phyloP scores from a whole-genome alignment of 148 eudicot species.

The Rhododendron ferrugineum region DNA sequence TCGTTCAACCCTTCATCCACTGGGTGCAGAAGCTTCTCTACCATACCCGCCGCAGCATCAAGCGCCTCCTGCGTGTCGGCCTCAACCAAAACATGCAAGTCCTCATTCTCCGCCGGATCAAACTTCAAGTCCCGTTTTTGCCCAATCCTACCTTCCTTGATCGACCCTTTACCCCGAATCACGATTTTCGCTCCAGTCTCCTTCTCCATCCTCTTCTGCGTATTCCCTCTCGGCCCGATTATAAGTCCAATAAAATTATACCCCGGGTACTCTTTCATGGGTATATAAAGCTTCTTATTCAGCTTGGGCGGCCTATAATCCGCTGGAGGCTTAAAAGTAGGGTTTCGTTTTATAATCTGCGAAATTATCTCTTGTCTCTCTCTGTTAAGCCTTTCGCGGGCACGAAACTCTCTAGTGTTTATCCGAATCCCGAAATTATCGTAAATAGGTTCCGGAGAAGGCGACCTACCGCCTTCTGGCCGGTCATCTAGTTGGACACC shows the following conservation, averaged over 20 bases:
- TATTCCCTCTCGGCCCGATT: constrained; percentile 92
- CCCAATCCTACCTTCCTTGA: constrained; percentile 67
- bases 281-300: constrained; percentile 80
- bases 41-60: constrained; percentile 91
- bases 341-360: constrained; percentile 70
- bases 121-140: constrained; percentile 75
- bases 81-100: constrained; percentile 89
- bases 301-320: constrained; percentile 83
- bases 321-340: constrained; percentile 80
- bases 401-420: constrained; percentile 82
- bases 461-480: constrained; percentile 82
- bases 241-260: constrained; percentile 86
- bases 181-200: constrained; percentile 93
- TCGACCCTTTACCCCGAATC: constrained; percentile 82
- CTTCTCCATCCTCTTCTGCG: constrained; percentile 84
- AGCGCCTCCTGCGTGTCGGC: constrained; percentile 80
- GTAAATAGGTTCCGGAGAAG: constrained; percentile 84
- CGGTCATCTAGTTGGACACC: constrained; percentile 71
- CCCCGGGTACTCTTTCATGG: constrained; percentile 82
- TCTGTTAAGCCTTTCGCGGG: constrained; percentile 59
- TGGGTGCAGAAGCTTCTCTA: constrained; percentile 81
- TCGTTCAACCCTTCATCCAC: constrained; percentile 82
- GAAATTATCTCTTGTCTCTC: constrained; percentile 74
- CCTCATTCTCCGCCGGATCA: constrained; percentile 84
- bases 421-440: constrained; percentile 80